A percentile compares a stretch with the other conserved stretches of the same genome.
phyloP scores from a whole-genome alignment of 805 yeast genomes.

The Saccharomycopsis malanga region DNA sequence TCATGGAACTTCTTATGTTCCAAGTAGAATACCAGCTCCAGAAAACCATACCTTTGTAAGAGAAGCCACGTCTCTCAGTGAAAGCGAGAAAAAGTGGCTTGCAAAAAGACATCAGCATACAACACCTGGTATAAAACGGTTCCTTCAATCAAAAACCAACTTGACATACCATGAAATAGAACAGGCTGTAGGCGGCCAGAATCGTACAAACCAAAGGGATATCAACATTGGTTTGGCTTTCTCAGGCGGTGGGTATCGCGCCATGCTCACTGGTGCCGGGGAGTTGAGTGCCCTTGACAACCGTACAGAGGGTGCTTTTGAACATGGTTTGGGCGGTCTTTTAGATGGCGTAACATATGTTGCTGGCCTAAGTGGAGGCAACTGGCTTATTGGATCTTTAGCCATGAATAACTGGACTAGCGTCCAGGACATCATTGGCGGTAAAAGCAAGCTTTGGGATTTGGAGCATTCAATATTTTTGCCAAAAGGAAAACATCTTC shows the following conservation, averaged over 20 bases:
- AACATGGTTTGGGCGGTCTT: slow-evolving; percentile 62
- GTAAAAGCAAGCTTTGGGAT: slow-evolving; percentile 53
- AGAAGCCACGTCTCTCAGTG: slow-evolving; percentile 41
- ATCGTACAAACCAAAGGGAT: neutral
- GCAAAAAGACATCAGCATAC: slow-evolving; percentile 40
- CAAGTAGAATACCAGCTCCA: slow-evolving; percentile 52
- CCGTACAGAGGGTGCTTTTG: slow-evolving; percentile 49
- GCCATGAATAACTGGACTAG: slow-evolving; percentile 66
- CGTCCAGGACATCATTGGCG: slow-evolving; percentile 49
- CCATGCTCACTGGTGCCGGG: slow-evolving; percentile 84
- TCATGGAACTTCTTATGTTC: slow-evolving; percentile 39
- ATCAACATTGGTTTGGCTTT: slow-evolving; percentile 53
- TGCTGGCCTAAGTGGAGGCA: slow-evolving; percentile 79
- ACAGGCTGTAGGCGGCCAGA: neutral
- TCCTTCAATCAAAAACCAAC: slow-evolving; percentile 27
- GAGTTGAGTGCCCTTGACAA: slow-evolving; percentile 71
- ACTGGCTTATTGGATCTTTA: slow-evolving; percentile 69
- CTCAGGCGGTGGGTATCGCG: slow-evolving; percentile 87
- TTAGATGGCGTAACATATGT: slow-evolving; percentile 64
- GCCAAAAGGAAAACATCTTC: slow-evolving; percentile 55
- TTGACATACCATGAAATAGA: neutral
- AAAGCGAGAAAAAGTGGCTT: slow-evolving; percentile 51
- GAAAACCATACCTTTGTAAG: slow-evolving; percentile 40
- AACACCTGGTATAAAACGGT: slow-evolving; percentile 38
- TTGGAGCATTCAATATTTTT: slow-evolving; percentile 50